Evolutionary conservation across 2,329 filamentous ascomycete species (phyloP), one percentile per base, ranked within the genome.

Genomic region (Zymoseptoria ardabiliae): DNA sequence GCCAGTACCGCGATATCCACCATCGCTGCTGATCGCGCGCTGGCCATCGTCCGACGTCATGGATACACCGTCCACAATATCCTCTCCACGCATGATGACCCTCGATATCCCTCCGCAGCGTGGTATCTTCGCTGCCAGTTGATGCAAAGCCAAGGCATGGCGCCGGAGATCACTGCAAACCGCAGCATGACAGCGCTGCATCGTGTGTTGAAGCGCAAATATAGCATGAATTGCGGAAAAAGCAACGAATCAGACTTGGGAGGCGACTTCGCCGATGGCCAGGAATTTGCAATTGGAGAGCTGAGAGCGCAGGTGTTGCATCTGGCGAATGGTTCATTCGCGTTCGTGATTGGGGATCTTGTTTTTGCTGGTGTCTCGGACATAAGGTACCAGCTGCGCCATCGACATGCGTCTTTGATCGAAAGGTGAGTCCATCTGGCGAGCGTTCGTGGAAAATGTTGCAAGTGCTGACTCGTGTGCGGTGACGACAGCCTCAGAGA

Each of bases 121-220:
- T 66, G 65, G 65, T 66, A 66, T 25, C 45, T 66, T 11, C 65
- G 65, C n/a, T 58, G 61, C 8, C 65, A 65, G 54, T 56, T 66
- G 8, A 50, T 66, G 4, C 54, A 61, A 25, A 52, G 56, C 17
- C 60, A 59, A 2, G 63, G 63, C 22, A 30, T 58, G 22, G 63
- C 65, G 4, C 65, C 65, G 5, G 55, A 61, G 23, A 55, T 65
- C 49, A 59, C 63, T 22, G 61, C 61, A 8, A 58, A 58, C 19
- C 63, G 57, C 23, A 63, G 62, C 58, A 49, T 50, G 25, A 60
- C 58, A 10, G 64, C 64, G 11, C 56, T 66, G n/a, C 61, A 65
- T 21, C 54, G 65, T 19, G 57, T 66, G 13, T 62, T 65, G 56
- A 59, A 61, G 53, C 52, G 63, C 19, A 66, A 65, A 41, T 65